phyloP scores from a whole-genome alignment of 108 stramenopile species.

The Nannochloropsis salina region DNA sequence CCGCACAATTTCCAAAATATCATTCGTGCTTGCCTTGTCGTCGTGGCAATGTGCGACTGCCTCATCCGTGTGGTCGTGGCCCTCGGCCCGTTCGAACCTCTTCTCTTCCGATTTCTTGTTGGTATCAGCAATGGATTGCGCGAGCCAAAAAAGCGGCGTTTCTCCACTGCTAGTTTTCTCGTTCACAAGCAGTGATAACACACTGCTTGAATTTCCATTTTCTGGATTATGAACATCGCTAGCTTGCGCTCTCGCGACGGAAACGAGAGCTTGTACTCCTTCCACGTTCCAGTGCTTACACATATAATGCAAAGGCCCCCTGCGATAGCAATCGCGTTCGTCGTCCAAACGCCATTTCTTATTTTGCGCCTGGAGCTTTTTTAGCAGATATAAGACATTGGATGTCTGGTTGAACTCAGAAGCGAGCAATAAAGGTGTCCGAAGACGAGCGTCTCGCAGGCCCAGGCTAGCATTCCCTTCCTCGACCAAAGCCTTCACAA shows the following conservation, averaged over 20 bases:
- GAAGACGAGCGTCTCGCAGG: not conserved
- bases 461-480: not conserved
- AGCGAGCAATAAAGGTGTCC: conserved; percentile 16
- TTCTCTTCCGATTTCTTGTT: no score
- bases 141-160: not conserved
- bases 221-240: not conserved
- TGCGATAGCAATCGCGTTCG: not conserved
- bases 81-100: no score
- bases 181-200: not conserved
- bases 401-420: not conserved
- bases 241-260: not conserved
- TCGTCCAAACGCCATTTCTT: not conserved
- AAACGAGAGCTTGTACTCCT: not conserved
- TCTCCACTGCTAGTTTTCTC: not conserved
- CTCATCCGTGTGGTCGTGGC: no score
- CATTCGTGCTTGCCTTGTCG: not conserved
- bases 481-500: not conserved
- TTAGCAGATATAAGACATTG: not conserved
- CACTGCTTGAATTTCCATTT: not conserved
- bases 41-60: no score
- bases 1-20: not conserved
- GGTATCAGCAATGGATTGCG: not conserved
- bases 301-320: conserved; percentile 6
- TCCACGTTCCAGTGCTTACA: not conserved
- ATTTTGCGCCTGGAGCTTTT: not conserved